These are phyloP conservation scores for Yarrowia deformans DNA, from an alignment of 805 yeast species.

Conservation along the genomic window DNA sequence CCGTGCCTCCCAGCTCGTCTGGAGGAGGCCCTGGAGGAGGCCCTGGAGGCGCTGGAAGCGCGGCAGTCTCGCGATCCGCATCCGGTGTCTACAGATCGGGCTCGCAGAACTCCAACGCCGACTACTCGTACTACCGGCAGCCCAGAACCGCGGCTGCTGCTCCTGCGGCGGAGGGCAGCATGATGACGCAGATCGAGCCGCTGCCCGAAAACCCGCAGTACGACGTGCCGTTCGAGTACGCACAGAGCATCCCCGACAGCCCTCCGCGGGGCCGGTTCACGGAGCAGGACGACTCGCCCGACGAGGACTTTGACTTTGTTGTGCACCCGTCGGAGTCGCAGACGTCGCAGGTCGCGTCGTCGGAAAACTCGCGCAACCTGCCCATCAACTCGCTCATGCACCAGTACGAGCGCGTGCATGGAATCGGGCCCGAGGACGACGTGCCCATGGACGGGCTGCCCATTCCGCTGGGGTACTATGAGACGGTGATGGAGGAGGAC, in stretches of 20 bases:
- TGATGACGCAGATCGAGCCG: conserved; percentile 21
- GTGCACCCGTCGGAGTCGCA: conserved; percentile 23
- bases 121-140: conserved; percentile 31
- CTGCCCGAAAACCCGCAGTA: conserved; percentile 29
- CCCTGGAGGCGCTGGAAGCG: not conserved
- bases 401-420: conserved; percentile 40
- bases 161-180: too few species aligned
- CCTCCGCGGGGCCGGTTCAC: conserved; percentile 25
- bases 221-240: conserved; percentile 29
- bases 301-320: conserved; percentile 22
- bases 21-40: conserved; percentile 16
- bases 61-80: not conserved
- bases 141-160: conserved; percentile 5
- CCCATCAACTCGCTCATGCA: conserved; percentile 40
- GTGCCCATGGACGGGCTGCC: conserved; percentile 38
- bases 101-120: conserved; percentile 2
- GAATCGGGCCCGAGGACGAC: conserved; percentile 32
- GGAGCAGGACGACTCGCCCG: conserved; percentile 31
- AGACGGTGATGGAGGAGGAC: conserved; percentile 39
- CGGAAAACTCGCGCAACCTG: conserved; percentile 29
- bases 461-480: conserved; percentile 37
- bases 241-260: conserved; percentile 18
- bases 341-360: conserved; percentile 14
- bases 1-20: conserved; percentile 4
- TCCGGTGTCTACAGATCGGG: conserved; percentile 33